Percentiles rank a stretch among this genome's conserved stretches.
Conservation (phyloP, 306 rosid genomes). For the Rosa chinensis region DNA sequence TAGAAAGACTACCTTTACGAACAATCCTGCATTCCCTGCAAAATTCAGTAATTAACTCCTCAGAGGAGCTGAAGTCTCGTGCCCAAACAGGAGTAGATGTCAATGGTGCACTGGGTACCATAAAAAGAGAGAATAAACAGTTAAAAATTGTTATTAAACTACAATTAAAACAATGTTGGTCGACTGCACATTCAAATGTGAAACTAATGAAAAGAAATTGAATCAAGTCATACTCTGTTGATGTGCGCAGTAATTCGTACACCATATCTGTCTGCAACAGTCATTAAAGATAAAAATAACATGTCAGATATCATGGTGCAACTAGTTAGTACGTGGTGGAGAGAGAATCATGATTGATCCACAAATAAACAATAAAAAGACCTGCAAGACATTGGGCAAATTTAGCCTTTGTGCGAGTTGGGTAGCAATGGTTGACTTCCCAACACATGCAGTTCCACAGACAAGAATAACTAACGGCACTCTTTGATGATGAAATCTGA, state of each 20-base stretch:
- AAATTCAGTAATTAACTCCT: conserved; percentile 89
- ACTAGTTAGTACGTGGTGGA: background rate
- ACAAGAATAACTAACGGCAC: conserved; percentile 95
- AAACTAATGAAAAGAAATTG: conserved; percentile 9
- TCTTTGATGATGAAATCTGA: conserved; percentile 95
- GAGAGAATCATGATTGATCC: conserved; percentile 7
- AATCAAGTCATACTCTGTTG: conserved; percentile 78
- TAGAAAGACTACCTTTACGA: conserved; percentile 64
- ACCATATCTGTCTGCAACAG: conserved; percentile 92
- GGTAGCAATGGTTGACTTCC: conserved; percentile 96
- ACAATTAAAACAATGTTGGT: background rate
- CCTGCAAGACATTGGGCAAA: conserved; percentile 97
- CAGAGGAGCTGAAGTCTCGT: conserved; percentile 81
- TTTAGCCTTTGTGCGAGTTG: conserved; percentile 96
- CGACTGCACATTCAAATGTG: conserved; percentile 2
- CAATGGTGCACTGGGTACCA: conserved; percentile 73
- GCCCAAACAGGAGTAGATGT: conserved; percentile 87
- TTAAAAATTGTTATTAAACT: conserved; percentile 3
- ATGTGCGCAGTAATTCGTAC: conserved; percentile 87
- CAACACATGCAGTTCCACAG: conserved; percentile 97
- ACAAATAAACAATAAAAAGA: conserved; percentile 11
- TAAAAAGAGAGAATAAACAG: conserved; percentile 26
- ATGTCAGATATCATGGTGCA: conserved; percentile 29
- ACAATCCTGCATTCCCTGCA: conserved; percentile 98
- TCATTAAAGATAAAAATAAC: conserved; percentile 23